Evolutionary conservation across 202 grass and related monocot species (phyloP).

Genomic region (Sporobolus alterniflorus): DNA sequence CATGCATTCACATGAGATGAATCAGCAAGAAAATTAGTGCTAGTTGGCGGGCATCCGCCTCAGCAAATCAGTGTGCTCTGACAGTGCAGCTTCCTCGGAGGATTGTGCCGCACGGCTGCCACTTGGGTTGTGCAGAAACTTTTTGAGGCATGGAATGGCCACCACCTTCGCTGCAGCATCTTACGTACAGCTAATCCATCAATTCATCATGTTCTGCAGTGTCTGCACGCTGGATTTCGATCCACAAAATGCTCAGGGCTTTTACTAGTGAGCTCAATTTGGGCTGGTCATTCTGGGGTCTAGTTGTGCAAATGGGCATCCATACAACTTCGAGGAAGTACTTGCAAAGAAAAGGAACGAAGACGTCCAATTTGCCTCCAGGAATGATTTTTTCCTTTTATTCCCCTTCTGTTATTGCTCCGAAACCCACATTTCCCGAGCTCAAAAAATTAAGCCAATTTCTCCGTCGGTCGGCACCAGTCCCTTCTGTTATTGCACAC

Average conservation of each 20-base stretch:
- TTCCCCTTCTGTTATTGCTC: too few relatives aligned
- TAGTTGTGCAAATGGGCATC: neutral
- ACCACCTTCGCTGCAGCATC: neutral
- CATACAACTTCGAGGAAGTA: neutral
- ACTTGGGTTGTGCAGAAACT: neutral
- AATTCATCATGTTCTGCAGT: neutral
- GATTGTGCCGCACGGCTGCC: neutral
- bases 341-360: neutral
- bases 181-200: neutral
- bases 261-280: too few relatives aligned
- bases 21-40: neutral
- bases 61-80: neutral
- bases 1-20: neutral
- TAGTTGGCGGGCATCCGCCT: neutral
- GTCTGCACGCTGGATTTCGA: neutral
- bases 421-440: too few relatives aligned
- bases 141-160: neutral
- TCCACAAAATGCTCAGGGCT: neutral
- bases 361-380: too few relatives aligned
- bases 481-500: too few relatives aligned
- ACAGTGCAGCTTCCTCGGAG: neutral
- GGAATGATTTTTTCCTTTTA: too few relatives aligned
- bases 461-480: too few relatives aligned
- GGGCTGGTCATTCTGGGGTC: neutral
- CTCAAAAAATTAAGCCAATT: too few relatives aligned